These are phyloP conservation scores for Cicer judaicum DNA, from an alignment of 306 rosid genomes.

Conservation along the genomic window DNA sequence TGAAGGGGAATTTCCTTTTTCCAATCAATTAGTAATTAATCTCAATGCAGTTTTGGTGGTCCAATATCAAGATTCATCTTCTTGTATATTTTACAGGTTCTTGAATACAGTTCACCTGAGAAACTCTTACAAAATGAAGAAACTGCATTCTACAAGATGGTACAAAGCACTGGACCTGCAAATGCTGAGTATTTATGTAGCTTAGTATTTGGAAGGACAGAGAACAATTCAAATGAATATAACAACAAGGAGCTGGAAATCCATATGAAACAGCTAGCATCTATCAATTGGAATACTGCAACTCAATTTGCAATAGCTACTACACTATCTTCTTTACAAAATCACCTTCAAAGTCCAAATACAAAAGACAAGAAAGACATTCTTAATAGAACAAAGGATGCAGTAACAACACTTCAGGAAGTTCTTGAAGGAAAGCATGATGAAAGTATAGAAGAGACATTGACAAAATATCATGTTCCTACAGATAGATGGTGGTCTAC, in stretches of 20 bases:
- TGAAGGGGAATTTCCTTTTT: too few species aligned
- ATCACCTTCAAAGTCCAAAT: slow-evolving; percentile 57
- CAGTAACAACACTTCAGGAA: slow-evolving; percentile 68
- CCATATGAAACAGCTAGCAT: slow-evolving; percentile 49
- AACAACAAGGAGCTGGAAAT: slow-evolving; percentile 36
- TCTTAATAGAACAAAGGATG: slow-evolving; percentile 65
- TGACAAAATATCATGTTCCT: slow-evolving; percentile 51
- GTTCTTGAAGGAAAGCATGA: slow-evolving; percentile 75
- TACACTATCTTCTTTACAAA: slow-evolving; percentile 59
- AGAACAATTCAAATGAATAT: slow-evolving; percentile 37
- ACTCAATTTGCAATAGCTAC: slow-evolving; percentile 62
- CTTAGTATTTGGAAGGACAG: slow-evolving; percentile 55
- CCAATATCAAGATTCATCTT: slow-evolving; percentile 19
- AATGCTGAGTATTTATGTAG: slow-evolving; percentile 75
- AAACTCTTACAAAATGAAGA: slow-evolving; percentile 62
- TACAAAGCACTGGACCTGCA: slow-evolving; percentile 81
- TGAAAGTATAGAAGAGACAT: slow-evolving; percentile 53
- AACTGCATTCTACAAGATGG: slow-evolving; percentile 78
- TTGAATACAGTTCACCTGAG: slow-evolving; percentile 69
- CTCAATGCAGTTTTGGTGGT: slow-evolving; percentile 5
- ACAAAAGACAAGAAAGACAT: slow-evolving; percentile 47
- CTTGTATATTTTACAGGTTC: slow-evolving; percentile 54
- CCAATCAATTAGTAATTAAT: neutral
- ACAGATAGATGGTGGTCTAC: slow-evolving; percentile 72
- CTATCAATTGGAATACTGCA: slow-evolving; percentile 59